Conservation (phyloP, 164 flowering plant species). For the Liriodendron chinense region DNA sequence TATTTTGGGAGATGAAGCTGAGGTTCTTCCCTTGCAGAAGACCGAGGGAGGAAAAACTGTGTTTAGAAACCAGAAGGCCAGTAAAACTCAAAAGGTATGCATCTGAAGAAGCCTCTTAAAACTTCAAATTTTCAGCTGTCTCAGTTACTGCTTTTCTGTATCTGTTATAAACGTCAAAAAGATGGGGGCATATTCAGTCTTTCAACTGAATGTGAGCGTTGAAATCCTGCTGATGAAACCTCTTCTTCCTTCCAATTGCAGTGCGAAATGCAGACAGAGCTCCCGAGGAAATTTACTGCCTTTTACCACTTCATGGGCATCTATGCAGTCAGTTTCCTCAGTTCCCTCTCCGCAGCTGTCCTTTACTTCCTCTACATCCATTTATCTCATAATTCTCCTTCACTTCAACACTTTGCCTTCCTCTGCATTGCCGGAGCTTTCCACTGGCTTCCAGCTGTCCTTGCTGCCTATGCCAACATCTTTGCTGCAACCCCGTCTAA, state of each 20-base stretch:
- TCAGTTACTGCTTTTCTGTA: not conserved
- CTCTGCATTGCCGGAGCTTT: conserved; percentile 62
- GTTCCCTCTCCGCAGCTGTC: conserved; percentile 57
- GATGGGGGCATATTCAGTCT: not conserved
- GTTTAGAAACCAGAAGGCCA: conserved; percentile 20
- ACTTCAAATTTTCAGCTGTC: not conserved
- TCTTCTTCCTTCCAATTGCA: conserved; percentile 11
- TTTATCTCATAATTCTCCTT: conserved; percentile 29
- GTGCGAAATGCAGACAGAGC: conserved; percentile 14
- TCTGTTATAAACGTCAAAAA: not conserved
- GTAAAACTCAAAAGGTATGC: conserved; percentile 29
- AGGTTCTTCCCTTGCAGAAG: conserved; percentile 55
- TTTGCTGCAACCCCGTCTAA: conserved; percentile 23
- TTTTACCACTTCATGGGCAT: conserved; percentile 53
- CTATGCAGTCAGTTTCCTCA: conserved; percentile 57
- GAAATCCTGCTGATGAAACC: not conserved
- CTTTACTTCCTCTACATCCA: conserved; percentile 42
- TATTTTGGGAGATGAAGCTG: conserved; percentile 36
- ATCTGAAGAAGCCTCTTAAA: not conserved
- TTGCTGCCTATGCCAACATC: conserved; percentile 44
- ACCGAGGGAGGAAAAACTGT: conserved; percentile 36
- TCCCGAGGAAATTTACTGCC: conserved; percentile 9
- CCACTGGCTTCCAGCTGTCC: conserved; percentile 63
- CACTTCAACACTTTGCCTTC: conserved; percentile 42
- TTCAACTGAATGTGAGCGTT: not conserved